Percentiles rank a stretch among this genome's conserved stretches.
phyloP scores from a whole-genome alignment of 2,329 filamentous ascomycete genomes.

The Ophiocordyceps unilateralis region DNA sequence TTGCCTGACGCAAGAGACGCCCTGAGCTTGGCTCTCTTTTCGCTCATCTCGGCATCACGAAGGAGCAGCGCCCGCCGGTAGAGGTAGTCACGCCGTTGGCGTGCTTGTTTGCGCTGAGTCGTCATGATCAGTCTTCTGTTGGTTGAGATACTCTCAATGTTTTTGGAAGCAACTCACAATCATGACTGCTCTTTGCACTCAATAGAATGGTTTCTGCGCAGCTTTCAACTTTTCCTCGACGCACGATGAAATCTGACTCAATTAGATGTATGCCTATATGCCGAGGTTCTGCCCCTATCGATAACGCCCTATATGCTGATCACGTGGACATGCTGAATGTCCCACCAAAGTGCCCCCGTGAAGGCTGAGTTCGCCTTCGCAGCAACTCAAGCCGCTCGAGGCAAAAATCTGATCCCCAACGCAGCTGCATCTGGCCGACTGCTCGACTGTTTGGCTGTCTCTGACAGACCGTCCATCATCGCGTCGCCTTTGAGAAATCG shows the following conservation, averaged over 20 bases:
- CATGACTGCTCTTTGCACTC: not conserved
- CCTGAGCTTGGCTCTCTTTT: conserved; percentile 77
- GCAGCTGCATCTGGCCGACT: not conserved
- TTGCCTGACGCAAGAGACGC: conserved; percentile 79
- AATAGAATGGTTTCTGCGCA: not conserved
- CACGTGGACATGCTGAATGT: conserved; percentile 22
- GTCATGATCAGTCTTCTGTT: conserved; percentile 3
- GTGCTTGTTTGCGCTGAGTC: conserved; percentile 22
- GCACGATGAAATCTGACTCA: not conserved
- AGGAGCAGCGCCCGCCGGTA: conserved; percentile 78
- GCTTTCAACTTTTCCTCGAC: not conserved
- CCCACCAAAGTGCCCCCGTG: conserved; percentile 17
- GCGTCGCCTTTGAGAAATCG: not conserved
- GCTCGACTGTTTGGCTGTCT: not conserved
- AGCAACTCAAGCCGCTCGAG: conserved; percentile 3
- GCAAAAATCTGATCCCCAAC: conserved; percentile 1
- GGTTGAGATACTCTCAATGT: not conserved
- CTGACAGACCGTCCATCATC: not conserved
- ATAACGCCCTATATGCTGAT: conserved; percentile 11
- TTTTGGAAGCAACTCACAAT: conserved; percentile 1
- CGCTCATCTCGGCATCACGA: conserved; percentile 79
- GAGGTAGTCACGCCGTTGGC: conserved; percentile 40
- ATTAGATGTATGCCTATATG: conserved; percentile 15
- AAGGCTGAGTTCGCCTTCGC: conserved; percentile 5
- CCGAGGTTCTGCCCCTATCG: conserved; percentile 4